These are phyloP conservation scores for Sarocladium oryzae DNA, from an alignment of 2,329 filamentous ascomycete genomes.

Conservation along the genomic window DNA sequence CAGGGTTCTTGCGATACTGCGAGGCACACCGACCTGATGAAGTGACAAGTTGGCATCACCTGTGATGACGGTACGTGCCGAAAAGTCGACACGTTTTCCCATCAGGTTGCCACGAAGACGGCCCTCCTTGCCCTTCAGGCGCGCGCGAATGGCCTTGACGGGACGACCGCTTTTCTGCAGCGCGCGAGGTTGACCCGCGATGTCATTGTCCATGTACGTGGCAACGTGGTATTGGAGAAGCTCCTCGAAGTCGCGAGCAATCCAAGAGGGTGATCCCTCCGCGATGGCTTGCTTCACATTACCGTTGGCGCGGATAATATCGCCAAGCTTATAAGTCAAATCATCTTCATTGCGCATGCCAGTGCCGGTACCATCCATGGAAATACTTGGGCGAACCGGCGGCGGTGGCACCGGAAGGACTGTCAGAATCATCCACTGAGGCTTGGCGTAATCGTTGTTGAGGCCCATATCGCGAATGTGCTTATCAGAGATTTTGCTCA, in stretches of 20 bases:
- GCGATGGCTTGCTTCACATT: slow-evolving; percentile 88
- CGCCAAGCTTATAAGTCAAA: slow-evolving; percentile 97
- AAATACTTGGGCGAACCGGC: slow-evolving; percentile 92
- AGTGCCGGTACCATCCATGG: slow-evolving; percentile 87
- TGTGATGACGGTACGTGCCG: slow-evolving; percentile 98
- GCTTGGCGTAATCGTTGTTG: slow-evolving; percentile 89
- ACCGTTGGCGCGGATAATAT: slow-evolving; percentile 95
- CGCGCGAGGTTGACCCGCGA: slow-evolving; percentile 88
- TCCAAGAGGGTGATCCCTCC: slow-evolving; percentile 87
- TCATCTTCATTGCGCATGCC: slow-evolving; percentile 96
- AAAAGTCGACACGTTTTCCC: slow-evolving; percentile 99
- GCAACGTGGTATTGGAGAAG: slow-evolving; percentile 96
- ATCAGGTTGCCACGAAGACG: slow-evolving; percentile 97
- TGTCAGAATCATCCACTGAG: slow-evolving; percentile 97
- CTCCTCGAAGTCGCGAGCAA: slow-evolving; percentile 83
- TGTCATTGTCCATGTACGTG: slow-evolving; percentile 99
- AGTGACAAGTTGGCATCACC: slow-evolving; percentile 95
- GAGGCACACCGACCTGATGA: slow-evolving; percentile 94
- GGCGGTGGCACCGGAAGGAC: slow-evolving; percentile 93
- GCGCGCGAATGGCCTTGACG: slow-evolving; percentile 92
- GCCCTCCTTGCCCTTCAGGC: slow-evolving; percentile 98
- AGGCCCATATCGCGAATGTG: slow-evolving; percentile 84
- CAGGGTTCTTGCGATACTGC: slow-evolving; percentile 84
- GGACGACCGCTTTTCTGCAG: slow-evolving; percentile 95
- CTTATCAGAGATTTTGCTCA: slow-evolving; percentile 74